Conservation (phyloP, 495 filamentous ascomycete genomes). For the Xylaria acuta region DNA sequence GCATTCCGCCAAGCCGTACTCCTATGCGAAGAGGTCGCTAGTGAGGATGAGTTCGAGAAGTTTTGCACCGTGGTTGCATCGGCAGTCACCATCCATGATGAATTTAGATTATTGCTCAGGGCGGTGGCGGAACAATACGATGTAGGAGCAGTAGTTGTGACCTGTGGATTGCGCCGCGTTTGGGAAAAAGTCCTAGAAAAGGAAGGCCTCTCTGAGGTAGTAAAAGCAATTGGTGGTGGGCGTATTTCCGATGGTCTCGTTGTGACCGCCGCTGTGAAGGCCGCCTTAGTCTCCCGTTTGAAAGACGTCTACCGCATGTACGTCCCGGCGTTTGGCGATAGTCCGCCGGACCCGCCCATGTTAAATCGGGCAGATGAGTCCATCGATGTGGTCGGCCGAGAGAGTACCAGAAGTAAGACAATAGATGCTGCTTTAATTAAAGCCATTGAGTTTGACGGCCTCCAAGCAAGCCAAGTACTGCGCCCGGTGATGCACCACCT, state of each 20-base stretch:
- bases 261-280: constrained; percentile 62
- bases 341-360: constrained; percentile 67
- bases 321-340: constrained; percentile 70
- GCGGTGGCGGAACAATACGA: constrained; percentile 42
- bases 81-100: constrained; percentile 54
- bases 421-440: constrained; percentile 59
- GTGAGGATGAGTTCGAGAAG: constrained; percentile 53
- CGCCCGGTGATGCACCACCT: constrained; percentile 48
- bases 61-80: constrained; percentile 57
- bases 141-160: constrained; percentile 62
- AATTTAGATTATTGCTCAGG: constrained; percentile 56
- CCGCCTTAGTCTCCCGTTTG: constrained; percentile 52
- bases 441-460: constrained; percentile 51
- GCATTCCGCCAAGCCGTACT: constrained; percentile 65
- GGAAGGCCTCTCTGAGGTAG: constrained; percentile 50
- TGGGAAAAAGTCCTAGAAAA: constrained; percentile 64
- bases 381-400: constrained; percentile 63
- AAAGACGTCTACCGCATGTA: constrained; percentile 41
- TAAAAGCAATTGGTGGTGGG: constrained; percentile 64
- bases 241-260: constrained; percentile 58
- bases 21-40: constrained; percentile 58
- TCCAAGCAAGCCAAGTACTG: constrained; percentile 56
- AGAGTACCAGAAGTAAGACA: constrained; percentile 56
- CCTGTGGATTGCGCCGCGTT: constrained; percentile 60
- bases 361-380: constrained; percentile 59